Evolutionary conservation across 306 rosid genomes (phyloP).

Genomic region (Vachellia collinsii): DNA sequence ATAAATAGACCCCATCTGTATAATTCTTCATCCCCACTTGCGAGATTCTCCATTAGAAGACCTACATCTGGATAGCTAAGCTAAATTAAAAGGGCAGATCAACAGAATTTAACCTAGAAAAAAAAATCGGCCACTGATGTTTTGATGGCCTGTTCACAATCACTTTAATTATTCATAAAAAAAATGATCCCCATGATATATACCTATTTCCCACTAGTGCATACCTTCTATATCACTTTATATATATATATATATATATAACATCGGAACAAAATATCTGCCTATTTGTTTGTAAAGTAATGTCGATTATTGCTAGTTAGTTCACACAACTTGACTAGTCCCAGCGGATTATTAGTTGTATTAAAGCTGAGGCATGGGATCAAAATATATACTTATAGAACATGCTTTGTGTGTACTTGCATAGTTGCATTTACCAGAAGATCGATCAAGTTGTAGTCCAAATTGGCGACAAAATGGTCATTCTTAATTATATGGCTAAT

Average conservation of each 20-base stretch:
- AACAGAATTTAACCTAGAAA: neutral
- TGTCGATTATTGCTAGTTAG: neutral
- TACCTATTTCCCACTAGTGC: slow-evolving; percentile 16
- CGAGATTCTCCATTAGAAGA: slow-evolving; percentile 31
- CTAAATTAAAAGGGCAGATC: neutral
- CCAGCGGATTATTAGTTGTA: neutral
- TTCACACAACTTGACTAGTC: neutral
- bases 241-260: too few species aligned
- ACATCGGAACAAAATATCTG: neutral
- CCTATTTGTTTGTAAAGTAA: slow-evolving; percentile 2
- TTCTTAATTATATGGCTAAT: neutral
- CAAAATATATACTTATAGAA: neutral
- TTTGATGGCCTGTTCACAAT: slow-evolving; percentile 20
- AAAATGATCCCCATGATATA: slow-evolving; percentile 28
- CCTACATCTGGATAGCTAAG: slow-evolving; percentile 33
- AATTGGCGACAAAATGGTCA: neutral
- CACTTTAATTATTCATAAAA: slow-evolving; percentile 18
- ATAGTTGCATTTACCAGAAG: neutral
- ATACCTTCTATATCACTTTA: slow-evolving; percentile 2
- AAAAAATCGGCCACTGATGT: slow-evolving; percentile 5
- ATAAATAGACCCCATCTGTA: slow-evolving; percentile 4
- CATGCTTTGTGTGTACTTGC: neutral
- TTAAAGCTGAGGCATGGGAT: neutral
- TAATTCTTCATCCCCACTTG: slow-evolving; percentile 34
- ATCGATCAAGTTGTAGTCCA: neutral